Conservation (phyloP, 2,329 filamentous ascomycete genomes). For the Ophiostoma sp. region DNA sequence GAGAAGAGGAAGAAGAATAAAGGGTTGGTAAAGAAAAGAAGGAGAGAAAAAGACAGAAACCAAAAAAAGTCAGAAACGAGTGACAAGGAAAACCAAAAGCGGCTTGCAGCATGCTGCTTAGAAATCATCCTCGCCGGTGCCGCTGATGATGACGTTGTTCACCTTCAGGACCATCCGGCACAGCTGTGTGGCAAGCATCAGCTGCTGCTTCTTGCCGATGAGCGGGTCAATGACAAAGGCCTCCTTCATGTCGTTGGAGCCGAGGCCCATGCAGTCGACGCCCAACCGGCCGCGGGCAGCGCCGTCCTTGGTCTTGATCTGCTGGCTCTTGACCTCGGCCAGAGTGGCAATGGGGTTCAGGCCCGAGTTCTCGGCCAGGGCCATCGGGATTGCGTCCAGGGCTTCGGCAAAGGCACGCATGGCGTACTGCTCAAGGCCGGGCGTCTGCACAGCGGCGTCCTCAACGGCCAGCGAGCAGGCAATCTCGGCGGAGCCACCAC, state of each 20-base stretch:
- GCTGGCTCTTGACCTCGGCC: slow-evolving; percentile 90
- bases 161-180: slow-evolving; percentile 98
- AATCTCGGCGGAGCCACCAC: slow-evolving; percentile 93
- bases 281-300: slow-evolving; percentile 61
- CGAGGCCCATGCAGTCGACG: slow-evolving; percentile 95
- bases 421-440: slow-evolving; percentile 96
- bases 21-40: neutral
- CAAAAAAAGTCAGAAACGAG: neutral
- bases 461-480: slow-evolving; percentile 95
- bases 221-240: slow-evolving; percentile 97
- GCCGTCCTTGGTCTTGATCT: slow-evolving; percentile 64
- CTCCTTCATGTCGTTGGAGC: slow-evolving; percentile 95
- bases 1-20: neutral
- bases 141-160: slow-evolving; percentile 92
- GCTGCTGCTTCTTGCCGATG: slow-evolving; percentile 96
- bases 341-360: slow-evolving; percentile 93
- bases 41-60: neutral
- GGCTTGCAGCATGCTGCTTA: slow-evolving; percentile 38
- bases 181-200: slow-evolving; percentile 91
- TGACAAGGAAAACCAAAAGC: neutral
- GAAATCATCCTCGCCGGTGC: slow-evolving; percentile 80
- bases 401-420: slow-evolving; percentile 98
- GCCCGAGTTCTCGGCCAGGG: slow-evolving; percentile 93
- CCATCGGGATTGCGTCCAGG: slow-evolving; percentile 88
- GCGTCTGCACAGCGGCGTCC: slow-evolving; percentile 88